phyloP scores from a whole-genome alignment of 306 rosid genomes.

The Prunus salicina region DNA sequence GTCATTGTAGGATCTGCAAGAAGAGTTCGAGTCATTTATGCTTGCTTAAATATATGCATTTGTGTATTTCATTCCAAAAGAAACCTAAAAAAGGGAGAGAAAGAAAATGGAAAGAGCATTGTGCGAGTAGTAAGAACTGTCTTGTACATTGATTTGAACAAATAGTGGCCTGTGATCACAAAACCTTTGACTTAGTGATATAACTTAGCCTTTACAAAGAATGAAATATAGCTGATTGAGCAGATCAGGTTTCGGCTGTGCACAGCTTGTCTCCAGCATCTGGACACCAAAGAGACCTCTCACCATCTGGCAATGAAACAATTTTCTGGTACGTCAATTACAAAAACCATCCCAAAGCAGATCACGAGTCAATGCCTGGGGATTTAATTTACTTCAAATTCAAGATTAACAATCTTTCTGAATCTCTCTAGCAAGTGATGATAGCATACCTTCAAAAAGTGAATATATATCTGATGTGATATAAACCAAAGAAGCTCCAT shows the following conservation, averaged over 20 bases:
- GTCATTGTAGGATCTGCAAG: not conserved
- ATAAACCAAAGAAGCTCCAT: constrained; percentile 21
- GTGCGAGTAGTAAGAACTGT: not conserved
- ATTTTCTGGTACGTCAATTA: constrained; percentile 19
- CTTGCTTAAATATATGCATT: not conserved
- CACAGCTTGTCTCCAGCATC: constrained; percentile 26
- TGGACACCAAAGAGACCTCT: constrained; percentile 8
- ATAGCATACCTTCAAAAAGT: constrained; percentile 21
- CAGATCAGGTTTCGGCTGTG: constrained; percentile 27
- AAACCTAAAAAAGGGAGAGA: not conserved
- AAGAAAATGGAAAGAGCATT: not conserved
- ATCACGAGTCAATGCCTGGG: constrained; percentile 1
- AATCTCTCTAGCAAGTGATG: not conserved
- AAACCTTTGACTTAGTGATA: not conserved
- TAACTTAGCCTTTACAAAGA: constrained; percentile 18
- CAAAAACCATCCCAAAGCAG: not conserved
- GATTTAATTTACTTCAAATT: constrained; percentile 16
- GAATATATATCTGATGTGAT: constrained; percentile 12
- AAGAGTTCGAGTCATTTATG: not conserved
- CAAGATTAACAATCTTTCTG: not conserved
- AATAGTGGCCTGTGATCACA: not conserved
- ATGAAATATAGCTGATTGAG: constrained; percentile 14
- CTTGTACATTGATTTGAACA: not conserved
- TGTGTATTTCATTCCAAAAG: not conserved
- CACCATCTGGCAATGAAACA: constrained; percentile 17